phyloP scores from a whole-genome alignment of 495 filamentous ascomycete species.

The Chaetomidium leptoderma region DNA sequence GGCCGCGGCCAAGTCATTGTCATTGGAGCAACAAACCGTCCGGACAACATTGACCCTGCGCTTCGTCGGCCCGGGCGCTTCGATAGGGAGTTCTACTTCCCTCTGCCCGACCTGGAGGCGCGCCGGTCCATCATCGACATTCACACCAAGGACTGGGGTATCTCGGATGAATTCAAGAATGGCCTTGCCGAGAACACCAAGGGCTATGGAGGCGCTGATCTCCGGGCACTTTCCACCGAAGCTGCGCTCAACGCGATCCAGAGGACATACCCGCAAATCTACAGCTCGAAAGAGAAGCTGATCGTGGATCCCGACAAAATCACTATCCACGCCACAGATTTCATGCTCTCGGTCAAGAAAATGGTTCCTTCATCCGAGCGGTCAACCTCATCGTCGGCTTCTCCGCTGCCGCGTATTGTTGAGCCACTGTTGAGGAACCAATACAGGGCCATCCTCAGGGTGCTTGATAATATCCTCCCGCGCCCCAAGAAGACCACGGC shows the following conservation, averaged over 20 bases:
- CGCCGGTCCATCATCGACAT: constrained; percentile 87
- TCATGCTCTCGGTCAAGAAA: constrained; percentile 93
- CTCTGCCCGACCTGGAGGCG: constrained; percentile 73
- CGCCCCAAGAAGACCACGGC: constrained; percentile 79
- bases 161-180: constrained; percentile 73
- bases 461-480: constrained; percentile 75
- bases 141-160: constrained; percentile 89
- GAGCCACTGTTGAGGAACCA: constrained; percentile 76
- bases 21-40: constrained; percentile 95
- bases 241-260: constrained; percentile 98
- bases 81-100: constrained; percentile 97
- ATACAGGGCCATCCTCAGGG: constrained; percentile 58
- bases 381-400: constrained; percentile 74
- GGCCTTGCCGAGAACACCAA: constrained; percentile 83
- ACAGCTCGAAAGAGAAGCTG: constrained; percentile 84
- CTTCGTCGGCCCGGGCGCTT: constrained; percentile 91
- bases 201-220: constrained; percentile 92
- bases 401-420: constrained; percentile 68
- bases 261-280: constrained; percentile 92
- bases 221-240: constrained; percentile 92
- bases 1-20: constrained; percentile 96
- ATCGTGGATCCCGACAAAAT: constrained; percentile 80
- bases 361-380: constrained; percentile 92
- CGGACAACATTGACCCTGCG: constrained; percentile 94
- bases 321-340: constrained; percentile 81